Evolutionary conservation across 441 rosid species (phyloP).

Genomic region (Croton setiger): DNA sequence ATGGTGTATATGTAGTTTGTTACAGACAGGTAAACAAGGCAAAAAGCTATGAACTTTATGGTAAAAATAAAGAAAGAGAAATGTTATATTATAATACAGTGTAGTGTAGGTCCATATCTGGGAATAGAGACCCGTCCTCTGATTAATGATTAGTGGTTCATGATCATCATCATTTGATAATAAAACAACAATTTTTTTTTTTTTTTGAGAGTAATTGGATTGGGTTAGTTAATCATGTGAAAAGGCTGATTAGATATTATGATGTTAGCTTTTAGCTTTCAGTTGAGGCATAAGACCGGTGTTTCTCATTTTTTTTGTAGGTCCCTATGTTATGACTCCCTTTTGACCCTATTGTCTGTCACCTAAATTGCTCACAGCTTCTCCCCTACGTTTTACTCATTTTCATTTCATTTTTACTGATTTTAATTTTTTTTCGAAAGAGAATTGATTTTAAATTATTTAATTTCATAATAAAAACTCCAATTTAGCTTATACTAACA

Average conservation of each 20-base stretch:
- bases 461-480: too few relatives aligned
- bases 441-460: too few relatives aligned
- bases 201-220: background rate
- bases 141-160: background rate
- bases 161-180: slow-evolving; percentile 18
- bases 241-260: slow-evolving; percentile 8
- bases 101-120: slow-evolving; percentile 1
- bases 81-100: background rate
- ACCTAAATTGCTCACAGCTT: slow-evolving; percentile 13
- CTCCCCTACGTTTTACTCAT: background rate
- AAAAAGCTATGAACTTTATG: background rate
- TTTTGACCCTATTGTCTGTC: slow-evolving; percentile 17
- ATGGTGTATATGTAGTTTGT: slow-evolving; percentile 7
- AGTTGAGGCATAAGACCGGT: slow-evolving; percentile 11
- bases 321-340: slow-evolving; percentile 11
- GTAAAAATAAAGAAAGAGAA: background rate
- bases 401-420: background rate
- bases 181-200: background rate
- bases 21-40: too few relatives aligned
- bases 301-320: background rate
- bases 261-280: slow-evolving; percentile 12
- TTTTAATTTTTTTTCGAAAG: too few relatives aligned
- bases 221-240: slow-evolving; percentile 1
- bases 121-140: slow-evolving; percentile 6
- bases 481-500: too few relatives aligned